Conservation (phyloP, 208 protist species). For the Trypanosoma avium region DNA sequence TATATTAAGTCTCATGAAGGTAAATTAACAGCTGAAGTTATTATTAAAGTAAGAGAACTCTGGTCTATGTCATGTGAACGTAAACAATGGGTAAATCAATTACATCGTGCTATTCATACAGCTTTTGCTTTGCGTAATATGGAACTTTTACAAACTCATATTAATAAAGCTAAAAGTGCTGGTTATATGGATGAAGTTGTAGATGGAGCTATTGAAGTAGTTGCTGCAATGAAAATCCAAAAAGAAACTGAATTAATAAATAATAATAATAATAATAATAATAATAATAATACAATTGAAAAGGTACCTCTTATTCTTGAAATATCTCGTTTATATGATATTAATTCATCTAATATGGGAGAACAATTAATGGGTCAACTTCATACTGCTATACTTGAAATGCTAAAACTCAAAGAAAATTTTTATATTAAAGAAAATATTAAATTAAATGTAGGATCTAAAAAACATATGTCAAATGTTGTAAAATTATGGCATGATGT, state of each 20-base stretch:
- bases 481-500: constrained; percentile 34
- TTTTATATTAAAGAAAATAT: no score
- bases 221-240: constrained; percentile 1
- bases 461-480: constrained; percentile 9
- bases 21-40: constrained; percentile 9
- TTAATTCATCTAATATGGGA: neutral
- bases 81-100: constrained; percentile 26
- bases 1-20: constrained; percentile 35
- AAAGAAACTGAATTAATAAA: neutral
- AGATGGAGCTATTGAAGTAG: constrained; percentile 19
- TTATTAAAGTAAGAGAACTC: constrained; percentile 22
- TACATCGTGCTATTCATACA: constrained; percentile 37
- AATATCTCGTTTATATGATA: constrained; percentile 8
- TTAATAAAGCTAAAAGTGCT: constrained; percentile 24
- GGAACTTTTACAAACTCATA: constrained; percentile 33
- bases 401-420: neutral
- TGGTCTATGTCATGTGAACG: constrained; percentile 27
- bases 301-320: neutral
- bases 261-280: neutral
- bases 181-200: constrained; percentile 36
- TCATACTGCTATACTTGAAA: neutral
- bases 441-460: neutral
- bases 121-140: constrained; percentile 39
- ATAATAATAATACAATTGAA: neutral
- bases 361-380: constrained; percentile 9